Evolutionary conservation across 2,329 filamentous ascomycete genomes (phyloP).

Genomic region (Arthrinium phaeospermum): DNA sequence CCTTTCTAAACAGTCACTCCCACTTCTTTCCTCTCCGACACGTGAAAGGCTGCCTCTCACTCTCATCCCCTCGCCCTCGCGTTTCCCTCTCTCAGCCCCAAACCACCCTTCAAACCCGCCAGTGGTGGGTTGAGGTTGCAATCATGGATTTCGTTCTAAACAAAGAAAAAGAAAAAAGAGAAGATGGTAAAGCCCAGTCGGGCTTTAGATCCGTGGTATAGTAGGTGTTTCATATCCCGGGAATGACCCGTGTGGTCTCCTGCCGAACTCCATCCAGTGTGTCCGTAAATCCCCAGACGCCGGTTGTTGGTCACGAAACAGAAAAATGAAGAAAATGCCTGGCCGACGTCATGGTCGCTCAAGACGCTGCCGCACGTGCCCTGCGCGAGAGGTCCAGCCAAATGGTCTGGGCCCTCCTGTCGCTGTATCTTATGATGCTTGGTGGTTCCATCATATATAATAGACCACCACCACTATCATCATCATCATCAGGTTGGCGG

Average conservation of each 20-base stretch:
- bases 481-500: not conserved
- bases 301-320: conserved; percentile 11
- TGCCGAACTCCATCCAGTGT: conserved; percentile 19
- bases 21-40: not conserved
- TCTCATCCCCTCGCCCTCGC: not conserved
- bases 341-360: not conserved
- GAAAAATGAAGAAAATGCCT: not conserved
- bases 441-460: not conserved
- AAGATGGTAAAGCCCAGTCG: not conserved
- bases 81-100: not conserved
- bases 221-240: conserved; percentile 12
- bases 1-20: not conserved
- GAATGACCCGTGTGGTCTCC: conserved; percentile 8
- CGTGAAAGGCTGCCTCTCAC: not conserved
- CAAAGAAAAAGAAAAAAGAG: conserved; percentile 3
- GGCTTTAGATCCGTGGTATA: conserved; percentile 20
- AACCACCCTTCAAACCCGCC: not conserved
- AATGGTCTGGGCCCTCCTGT: not conserved
- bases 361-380: not conserved
- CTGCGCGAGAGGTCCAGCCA: too few relatives aligned
- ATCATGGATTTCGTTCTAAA: conserved; percentile 20
- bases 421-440: not conserved
- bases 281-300: conserved; percentile 18
- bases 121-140: not conserved
- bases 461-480: too few relatives aligned